Evolutionary conservation across 1,139 yeast genomes (phyloP).

Genomic region (Kodamaea fungicola): DNA sequence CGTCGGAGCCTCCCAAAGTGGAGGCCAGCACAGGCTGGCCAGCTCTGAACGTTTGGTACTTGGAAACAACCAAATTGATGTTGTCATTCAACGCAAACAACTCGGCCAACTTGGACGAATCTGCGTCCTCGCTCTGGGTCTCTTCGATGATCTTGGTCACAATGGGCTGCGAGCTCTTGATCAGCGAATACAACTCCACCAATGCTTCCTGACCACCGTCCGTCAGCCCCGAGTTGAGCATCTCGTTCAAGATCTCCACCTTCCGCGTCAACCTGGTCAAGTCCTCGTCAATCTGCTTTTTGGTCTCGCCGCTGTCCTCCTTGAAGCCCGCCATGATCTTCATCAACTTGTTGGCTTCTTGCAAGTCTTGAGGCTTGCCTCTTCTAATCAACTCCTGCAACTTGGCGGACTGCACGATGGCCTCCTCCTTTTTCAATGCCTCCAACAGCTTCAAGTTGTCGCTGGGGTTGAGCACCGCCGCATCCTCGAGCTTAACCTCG

Average conservation of each 20-base stretch:
- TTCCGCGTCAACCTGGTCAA: constrained; percentile 81
- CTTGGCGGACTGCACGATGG: constrained; percentile 89
- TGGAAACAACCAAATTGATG: constrained; percentile 65
- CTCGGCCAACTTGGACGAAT: constrained; percentile 64
- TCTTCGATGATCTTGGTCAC: constrained; percentile 79
- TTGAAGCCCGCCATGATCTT: constrained; percentile 97
- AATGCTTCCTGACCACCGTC: constrained; percentile 65
- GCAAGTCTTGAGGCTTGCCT: constrained; percentile 92
- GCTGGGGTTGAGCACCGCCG: constrained; percentile 90
- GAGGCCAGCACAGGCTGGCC: constrained; percentile 66
- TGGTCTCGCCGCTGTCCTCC: constrained; percentile 72
- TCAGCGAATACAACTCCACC: constrained; percentile 70
- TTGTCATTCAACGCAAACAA: constrained; percentile 72
- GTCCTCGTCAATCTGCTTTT: constrained; percentile 79
- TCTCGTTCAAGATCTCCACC: constrained; percentile 86
- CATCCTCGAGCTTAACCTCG: constrained; percentile 83
- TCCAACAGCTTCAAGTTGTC: constrained; percentile 86
- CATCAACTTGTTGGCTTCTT: constrained; percentile 95
- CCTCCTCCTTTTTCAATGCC: constrained; percentile 89
- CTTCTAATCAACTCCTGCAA: constrained; percentile 92
- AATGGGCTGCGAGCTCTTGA: constrained; percentile 85
- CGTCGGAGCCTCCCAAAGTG: constrained; percentile 42
- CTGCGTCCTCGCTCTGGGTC: constrained; percentile 42
- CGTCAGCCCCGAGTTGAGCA: constrained; percentile 60
- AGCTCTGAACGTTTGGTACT: constrained; percentile 60